Conservation (phyloP, 164 flowering plant genomes). For the Vitis riparia region DNA sequence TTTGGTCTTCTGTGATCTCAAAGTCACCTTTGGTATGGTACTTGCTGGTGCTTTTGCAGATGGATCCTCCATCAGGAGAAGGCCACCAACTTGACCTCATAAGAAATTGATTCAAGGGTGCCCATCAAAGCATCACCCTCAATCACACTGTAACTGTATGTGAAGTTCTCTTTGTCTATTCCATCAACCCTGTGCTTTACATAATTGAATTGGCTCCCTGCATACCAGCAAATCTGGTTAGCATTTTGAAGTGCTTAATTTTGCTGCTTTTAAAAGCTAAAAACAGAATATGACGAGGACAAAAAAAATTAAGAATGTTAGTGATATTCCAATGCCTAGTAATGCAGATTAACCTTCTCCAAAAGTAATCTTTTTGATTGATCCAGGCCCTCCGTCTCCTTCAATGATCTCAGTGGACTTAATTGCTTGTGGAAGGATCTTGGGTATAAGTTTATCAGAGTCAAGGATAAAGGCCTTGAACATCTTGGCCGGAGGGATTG, state of each 20-base stretch:
- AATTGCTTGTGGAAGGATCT: conserved; percentile 11
- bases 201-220: conserved; percentile 13
- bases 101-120: conserved; percentile 5
- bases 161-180: conserved; percentile 16
- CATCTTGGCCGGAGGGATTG: conserved; percentile 4
- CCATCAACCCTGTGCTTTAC: conserved; percentile 26
- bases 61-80: conserved; percentile 15
- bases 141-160: conserved; percentile 24
- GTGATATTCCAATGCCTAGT: too few relatives aligned
- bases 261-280: background rate
- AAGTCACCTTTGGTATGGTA: conserved; percentile 18
- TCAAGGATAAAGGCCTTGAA: conserved; percentile 24
- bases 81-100: conserved; percentile 15
- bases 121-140: conserved; percentile 22
- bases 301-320: too few relatives aligned
- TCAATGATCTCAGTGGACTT: conserved; percentile 11
- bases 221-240: background rate
- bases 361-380: conserved; percentile 20
- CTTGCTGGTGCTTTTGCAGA: conserved; percentile 14
- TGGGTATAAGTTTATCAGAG: conserved; percentile 21
- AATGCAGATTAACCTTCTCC: conserved; percentile 8
- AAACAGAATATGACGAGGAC: too few relatives aligned
- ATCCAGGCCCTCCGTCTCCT: conserved; percentile 23
- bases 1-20: conserved; percentile 20
- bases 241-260: too few relatives aligned